Evolutionary conservation across 2,329 filamentous ascomycete genomes (phyloP).

Genomic region (Scleromitrula shiraiana): DNA sequence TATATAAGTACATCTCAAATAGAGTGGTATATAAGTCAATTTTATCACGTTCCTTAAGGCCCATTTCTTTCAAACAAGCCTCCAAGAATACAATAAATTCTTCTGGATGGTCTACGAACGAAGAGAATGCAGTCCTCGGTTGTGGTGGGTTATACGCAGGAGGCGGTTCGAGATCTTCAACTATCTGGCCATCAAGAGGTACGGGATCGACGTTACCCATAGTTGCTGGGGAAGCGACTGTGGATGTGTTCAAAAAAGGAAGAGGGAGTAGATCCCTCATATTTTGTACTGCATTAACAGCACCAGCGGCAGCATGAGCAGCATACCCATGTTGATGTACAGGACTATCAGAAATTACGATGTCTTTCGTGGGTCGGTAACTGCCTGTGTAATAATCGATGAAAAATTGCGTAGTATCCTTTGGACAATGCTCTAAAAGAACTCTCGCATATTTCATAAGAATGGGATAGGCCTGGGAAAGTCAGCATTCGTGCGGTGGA

Average conservation of each 20-base stretch:
- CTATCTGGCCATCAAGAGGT: slow-evolving; percentile 44
- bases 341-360: slow-evolving; percentile 20
- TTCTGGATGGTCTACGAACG: slow-evolving; percentile 87
- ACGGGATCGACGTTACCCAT: slow-evolving; percentile 43
- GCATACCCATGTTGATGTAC: slow-evolving; percentile 25
- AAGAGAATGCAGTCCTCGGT: slow-evolving; percentile 86
- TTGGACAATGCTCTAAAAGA: slow-evolving; percentile 76
- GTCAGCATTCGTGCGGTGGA: slow-evolving; percentile 6
- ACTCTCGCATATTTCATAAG: slow-evolving; percentile 94
- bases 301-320: slow-evolving; percentile 45
- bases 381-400: slow-evolving; percentile 90
- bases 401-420: slow-evolving; percentile 77
- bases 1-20: slow-evolving; percentile 97
- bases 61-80: slow-evolving; percentile 67
- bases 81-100: slow-evolving; percentile 92
- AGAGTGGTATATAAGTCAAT: slow-evolving; percentile 88
- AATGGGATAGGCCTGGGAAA: slow-evolving; percentile 65
- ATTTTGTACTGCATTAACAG: slow-evolving; percentile 75
- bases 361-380: slow-evolving; percentile 66
- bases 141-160: slow-evolving; percentile 66
- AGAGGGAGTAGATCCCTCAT: slow-evolving; percentile 75
- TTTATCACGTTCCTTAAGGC: slow-evolving; percentile 65
- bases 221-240: slow-evolving; percentile 45
- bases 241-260: slow-evolving; percentile 69
- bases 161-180: slow-evolving; percentile 39